Evolutionary conservation across 495 filamentous ascomycete genomes (phyloP).

Genomic region (Penicillium diatomitis): DNA sequence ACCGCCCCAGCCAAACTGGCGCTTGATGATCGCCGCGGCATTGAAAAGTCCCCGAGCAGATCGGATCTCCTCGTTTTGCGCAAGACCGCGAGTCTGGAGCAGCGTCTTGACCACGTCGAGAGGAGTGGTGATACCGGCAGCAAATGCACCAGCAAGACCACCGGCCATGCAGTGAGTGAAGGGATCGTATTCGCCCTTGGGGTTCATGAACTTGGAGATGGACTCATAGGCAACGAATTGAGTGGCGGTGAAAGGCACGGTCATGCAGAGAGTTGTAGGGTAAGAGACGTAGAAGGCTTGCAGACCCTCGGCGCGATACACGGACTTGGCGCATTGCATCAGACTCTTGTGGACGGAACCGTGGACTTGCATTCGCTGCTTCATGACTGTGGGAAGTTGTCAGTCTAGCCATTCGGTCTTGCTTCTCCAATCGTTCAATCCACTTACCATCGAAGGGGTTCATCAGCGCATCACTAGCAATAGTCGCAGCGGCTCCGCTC

Average conservation of each 20-base stretch:
- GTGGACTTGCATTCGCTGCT: slow-evolving; percentile 98
- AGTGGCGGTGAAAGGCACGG: slow-evolving; percentile 90
- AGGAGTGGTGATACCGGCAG: slow-evolving; percentile 87
- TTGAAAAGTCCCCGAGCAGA: slow-evolving; percentile 75
- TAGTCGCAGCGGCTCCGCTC: slow-evolving; percentile 89
- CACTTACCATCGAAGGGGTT: slow-evolving; percentile 96
- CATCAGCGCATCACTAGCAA: slow-evolving; percentile 96
- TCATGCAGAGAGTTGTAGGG: slow-evolving; percentile 97
- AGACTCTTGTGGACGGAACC: slow-evolving; percentile 84
- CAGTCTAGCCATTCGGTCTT: slow-evolving; percentile 1
- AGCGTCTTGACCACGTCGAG: slow-evolving; percentile 98
- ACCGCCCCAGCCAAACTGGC: slow-evolving; percentile 71
- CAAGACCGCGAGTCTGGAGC: slow-evolving; percentile 82
- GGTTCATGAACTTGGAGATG: slow-evolving; percentile 87
- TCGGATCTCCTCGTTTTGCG: slow-evolving; percentile 71
- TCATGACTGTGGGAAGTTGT: slow-evolving; percentile 62
- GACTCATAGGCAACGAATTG: slow-evolving; percentile 98
- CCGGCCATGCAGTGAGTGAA: slow-evolving; percentile 86
- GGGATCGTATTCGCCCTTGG: slow-evolving; percentile 74
- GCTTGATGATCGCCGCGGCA: slow-evolving; percentile 74
- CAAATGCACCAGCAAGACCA: slow-evolving; percentile 85
- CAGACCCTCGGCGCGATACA: slow-evolving; percentile 82
- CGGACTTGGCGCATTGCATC: slow-evolving; percentile 70
- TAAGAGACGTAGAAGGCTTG: slow-evolving; percentile 97
- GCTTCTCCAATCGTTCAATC: not conserved